Evolutionary conservation across 2,329 filamentous ascomycete species (phyloP).

Genomic region (Fusarium albosuccineum): DNA sequence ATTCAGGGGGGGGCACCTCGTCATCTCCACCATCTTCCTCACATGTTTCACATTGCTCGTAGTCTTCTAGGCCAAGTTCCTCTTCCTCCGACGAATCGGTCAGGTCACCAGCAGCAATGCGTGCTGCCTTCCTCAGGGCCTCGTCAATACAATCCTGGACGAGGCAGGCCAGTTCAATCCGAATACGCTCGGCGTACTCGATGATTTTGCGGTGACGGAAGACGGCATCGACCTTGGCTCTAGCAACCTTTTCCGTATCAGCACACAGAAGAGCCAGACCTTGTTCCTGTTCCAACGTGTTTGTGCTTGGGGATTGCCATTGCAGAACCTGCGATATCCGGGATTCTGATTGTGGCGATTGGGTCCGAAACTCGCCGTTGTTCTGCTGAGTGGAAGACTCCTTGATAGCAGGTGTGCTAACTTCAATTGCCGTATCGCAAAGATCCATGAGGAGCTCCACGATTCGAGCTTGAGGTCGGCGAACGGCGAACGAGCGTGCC

Average conservation of each 20-base stretch:
- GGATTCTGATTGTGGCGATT: conserved; percentile 96
- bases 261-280: conserved; percentile 88
- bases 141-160: conserved; percentile 97
- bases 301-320: conserved; percentile 95
- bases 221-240: conserved; percentile 92
- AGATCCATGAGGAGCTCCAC: conserved; percentile 95
- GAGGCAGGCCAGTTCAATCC: conserved; percentile 90
- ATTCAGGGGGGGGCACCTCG: conserved; percentile 28
- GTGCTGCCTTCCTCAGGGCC: conserved; percentile 88
- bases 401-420: conserved; percentile 93
- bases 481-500: conserved; percentile 89
- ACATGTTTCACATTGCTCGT: conserved; percentile 41
- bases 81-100: conserved; percentile 81
- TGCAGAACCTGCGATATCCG: conserved; percentile 94
- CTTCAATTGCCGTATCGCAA: conserved; percentile 94
- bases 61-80: conserved; percentile 53
- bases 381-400: conserved; percentile 75
- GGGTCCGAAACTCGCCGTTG: conserved; percentile 85
- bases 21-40: conserved; percentile 54
- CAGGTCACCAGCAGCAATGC: conserved; percentile 85
- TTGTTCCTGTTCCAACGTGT: conserved; percentile 92
- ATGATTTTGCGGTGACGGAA: conserved; percentile 92
- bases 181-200: conserved; percentile 95
- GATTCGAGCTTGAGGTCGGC: conserved; percentile 89
- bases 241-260: conserved; percentile 88